phyloP scores from a whole-genome alignment of 2,329 filamentous ascomycete genomes.

The Colletotrichum aenigma region DNA sequence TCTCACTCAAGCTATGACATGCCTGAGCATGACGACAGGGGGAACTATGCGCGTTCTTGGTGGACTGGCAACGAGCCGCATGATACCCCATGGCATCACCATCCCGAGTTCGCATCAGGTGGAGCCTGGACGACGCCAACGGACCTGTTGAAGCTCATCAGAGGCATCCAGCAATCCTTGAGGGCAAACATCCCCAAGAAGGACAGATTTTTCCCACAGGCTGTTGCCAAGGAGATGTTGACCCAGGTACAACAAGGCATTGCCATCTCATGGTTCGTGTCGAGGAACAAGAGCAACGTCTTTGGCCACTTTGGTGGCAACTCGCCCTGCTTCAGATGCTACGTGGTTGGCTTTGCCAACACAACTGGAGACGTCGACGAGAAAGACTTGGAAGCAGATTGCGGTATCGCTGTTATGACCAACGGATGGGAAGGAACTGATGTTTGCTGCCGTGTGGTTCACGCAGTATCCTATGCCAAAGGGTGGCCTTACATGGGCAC shows the following conservation, averaged over 20 bases:
- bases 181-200: not conserved
- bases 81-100: not conserved
- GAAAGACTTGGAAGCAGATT: constrained; percentile 1
- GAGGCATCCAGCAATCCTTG: constrained; percentile 23
- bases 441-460: not conserved
- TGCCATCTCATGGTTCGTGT: constrained; percentile 23
- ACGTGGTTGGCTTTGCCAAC: constrained; percentile 18
- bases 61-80: not conserved
- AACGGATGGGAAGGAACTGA: constrained; percentile 15
- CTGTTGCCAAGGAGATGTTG: constrained; percentile 21
- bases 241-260: constrained; percentile 11
- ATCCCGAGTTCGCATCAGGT: not conserved
- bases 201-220: constrained; percentile 13
- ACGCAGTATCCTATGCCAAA: not conserved
- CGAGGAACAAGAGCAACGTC: not conserved
- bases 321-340: constrained; percentile 20
- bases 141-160: constrained; percentile 23
- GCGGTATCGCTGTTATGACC: constrained; percentile 24
- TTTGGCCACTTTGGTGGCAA: constrained; percentile 25
- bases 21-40: constrained; percentile 1
- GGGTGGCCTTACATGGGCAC: constrained; percentile 11
- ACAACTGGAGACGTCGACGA: not conserved
- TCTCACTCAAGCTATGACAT: not conserved
- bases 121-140: constrained; percentile 26
- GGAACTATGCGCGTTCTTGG: constrained; percentile 9